Percentiles rank a stretch among this genome's conserved stretches.
Conservation (phyloP, 2,329 filamentous ascomycete genomes). For the Aureobasidium sp. region DNA sequence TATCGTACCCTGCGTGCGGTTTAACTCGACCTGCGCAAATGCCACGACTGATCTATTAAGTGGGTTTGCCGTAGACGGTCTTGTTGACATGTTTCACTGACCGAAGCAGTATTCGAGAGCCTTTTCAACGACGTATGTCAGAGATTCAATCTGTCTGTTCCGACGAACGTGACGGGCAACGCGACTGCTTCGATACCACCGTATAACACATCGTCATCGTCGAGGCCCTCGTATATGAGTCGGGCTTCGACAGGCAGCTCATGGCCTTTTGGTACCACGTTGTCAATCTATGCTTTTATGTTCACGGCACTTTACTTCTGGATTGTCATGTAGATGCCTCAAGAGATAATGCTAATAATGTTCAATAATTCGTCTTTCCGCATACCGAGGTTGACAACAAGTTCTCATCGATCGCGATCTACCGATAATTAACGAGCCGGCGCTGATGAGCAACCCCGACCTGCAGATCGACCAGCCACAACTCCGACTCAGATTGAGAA, state of each 20-base stretch:
- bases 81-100: background rate
- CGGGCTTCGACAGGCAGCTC: background rate
- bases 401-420: too few species aligned
- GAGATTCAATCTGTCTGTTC: conserved; percentile 11
- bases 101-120: background rate
- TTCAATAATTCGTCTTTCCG: too few species aligned
- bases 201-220: background rate
- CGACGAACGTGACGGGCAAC: conserved; percentile 15
- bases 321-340: background rate
- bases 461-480: too few species aligned
- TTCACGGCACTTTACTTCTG: conserved; percentile 2
- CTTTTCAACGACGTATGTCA: conserved; percentile 6
- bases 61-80: background rate
- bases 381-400: too few species aligned
- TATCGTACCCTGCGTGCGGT: conserved; percentile 10
- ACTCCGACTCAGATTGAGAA: too few species aligned
- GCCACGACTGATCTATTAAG: background rate
- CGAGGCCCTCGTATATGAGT: too few species aligned
- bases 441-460: too few species aligned
- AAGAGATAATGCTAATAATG: background rate
- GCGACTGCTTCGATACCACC: background rate
- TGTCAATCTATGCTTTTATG: background rate
- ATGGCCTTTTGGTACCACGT: background rate
- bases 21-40: conserved; percentile 6
- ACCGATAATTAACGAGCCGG: too few species aligned